phyloP scores from a whole-genome alignment of 257 asterid genomes.

The Nicotiana benthamiana region DNA sequence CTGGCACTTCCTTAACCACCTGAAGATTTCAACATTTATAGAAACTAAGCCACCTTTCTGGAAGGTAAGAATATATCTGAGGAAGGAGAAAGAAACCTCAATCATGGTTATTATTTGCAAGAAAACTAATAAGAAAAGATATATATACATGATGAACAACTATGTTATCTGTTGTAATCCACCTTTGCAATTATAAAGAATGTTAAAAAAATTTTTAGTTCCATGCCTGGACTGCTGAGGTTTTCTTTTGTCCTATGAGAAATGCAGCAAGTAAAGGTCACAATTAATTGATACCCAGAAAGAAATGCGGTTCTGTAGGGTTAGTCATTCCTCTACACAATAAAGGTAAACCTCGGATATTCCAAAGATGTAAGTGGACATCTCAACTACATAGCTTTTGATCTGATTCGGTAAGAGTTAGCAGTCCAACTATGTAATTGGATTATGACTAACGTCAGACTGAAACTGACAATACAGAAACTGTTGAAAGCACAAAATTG shows the following conservation, averaged over 20 bases:
- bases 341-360: neutral
- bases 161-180: neutral
- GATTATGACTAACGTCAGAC: neutral
- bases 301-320: neutral
- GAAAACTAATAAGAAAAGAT: neutral
- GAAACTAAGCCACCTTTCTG: neutral
- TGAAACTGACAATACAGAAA: neutral
- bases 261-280: neutral
- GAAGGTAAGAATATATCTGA: neutral
- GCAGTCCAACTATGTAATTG: neutral
- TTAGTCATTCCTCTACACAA: constrained; percentile 2
- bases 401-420: neutral
- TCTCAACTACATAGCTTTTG: neutral
- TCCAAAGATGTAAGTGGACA: neutral
- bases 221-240: neutral
- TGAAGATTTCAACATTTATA: constrained; percentile 17
- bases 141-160: neutral
- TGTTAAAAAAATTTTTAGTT: neutral
- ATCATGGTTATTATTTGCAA: neutral
- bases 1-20: constrained; percentile 90
- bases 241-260: neutral
- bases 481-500: neutral
- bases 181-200: neutral
- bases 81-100: neutral
- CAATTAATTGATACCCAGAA: neutral